Base-by-base conservation (phyloP, 2,329 filamentous ascomycete genomes). In the Trichoderma arundinaceum region DNA sequence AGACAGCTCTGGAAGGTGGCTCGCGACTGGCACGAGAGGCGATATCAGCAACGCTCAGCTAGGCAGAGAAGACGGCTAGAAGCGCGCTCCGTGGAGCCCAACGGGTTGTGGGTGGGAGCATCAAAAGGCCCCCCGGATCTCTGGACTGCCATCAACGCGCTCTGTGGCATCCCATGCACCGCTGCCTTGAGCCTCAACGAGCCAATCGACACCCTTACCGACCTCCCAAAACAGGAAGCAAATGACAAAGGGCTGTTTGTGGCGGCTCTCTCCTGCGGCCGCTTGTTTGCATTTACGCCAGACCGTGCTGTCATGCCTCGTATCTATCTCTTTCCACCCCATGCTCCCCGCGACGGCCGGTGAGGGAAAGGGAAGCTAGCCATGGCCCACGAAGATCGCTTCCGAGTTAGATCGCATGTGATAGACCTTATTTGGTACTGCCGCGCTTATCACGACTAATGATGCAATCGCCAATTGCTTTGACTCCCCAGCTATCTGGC, bases 1-100 rank as follows among this genome's bases (percentile, higher is more conserved):
- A 52, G 59, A 62, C 59, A 10, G 59, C 59, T 62, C 59, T 62
- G 59, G 59, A 62, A 62, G 59, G 59, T 62, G 59, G 22, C 59
- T 53, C 48, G 13, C 22, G 22, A 10, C 51, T 53, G 51, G 15
- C 51, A 38, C 51, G 38, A 38, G 32, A 53, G 8, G 51, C 51
- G 51, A 8, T 39, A 43, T 51, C 57, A 44, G 33, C 17, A 28
- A 28, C 0, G 33, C 35, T 51, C 57, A 60, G 57, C 57, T 49
- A 28, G 33, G 17, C 41, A 48, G 1, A 48, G 32, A 48, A 3
- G 10, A 39, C 41, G n/a, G 22, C 22, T 28, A 28, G 22, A 28
- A 28, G 22, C 22, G 2, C 22, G 22, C 22, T n/a, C n/a, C n/a
- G n/a, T n/a, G n/a, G n/a, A 38, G n/a, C 32, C 32, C 6, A 35